A percentile compares a stretch with the other conserved stretches of the same genome.
phyloP scores from a whole-genome alignment of 257 asterid species.

The Solanum raphanifolium region DNA sequence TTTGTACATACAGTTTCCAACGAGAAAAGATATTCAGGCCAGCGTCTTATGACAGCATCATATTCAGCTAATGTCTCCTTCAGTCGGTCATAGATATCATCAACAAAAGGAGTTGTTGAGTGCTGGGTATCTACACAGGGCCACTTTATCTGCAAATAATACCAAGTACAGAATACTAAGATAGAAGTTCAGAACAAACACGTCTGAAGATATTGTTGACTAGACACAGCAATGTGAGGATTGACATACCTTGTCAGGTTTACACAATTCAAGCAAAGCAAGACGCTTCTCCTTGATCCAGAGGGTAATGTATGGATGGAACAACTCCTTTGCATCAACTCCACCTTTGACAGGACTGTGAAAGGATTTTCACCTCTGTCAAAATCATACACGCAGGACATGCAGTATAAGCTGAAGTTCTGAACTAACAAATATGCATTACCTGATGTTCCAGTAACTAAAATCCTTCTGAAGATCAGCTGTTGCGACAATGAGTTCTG shows the following conservation, averaged over 20 bases:
- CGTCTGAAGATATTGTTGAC: neutral
- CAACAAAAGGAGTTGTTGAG: conserved; percentile 58
- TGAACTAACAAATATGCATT: neutral
- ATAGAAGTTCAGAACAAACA: conserved; percentile 1
- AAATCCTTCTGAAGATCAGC: conserved; percentile 93
- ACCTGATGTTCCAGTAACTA: conserved; percentile 72
- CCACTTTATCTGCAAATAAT: conserved; percentile 47
- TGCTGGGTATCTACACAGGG: conserved; percentile 35
- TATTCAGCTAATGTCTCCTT: conserved; percentile 71
- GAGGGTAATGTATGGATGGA: conserved; percentile 51
- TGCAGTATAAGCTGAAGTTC: neutral
- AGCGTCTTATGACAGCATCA: conserved; percentile 70
- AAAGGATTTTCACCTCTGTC: conserved; percentile 1
- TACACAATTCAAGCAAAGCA: conserved; percentile 69
- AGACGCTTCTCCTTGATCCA: conserved; percentile 93
- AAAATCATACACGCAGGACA: neutral
- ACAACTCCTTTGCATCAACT: conserved; percentile 84
- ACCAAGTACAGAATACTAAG: conserved; percentile 1
- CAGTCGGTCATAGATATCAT: conserved; percentile 59
- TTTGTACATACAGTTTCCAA: conserved; percentile 57
- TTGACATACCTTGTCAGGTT: conserved; percentile 63
- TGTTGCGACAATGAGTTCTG: conserved; percentile 65
- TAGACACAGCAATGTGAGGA: neutral
- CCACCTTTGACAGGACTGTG: conserved; percentile 80
- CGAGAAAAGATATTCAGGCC: conserved; percentile 83